Conservation (phyloP, 805 yeast genomes). For the Ogataea pini region DNA sequence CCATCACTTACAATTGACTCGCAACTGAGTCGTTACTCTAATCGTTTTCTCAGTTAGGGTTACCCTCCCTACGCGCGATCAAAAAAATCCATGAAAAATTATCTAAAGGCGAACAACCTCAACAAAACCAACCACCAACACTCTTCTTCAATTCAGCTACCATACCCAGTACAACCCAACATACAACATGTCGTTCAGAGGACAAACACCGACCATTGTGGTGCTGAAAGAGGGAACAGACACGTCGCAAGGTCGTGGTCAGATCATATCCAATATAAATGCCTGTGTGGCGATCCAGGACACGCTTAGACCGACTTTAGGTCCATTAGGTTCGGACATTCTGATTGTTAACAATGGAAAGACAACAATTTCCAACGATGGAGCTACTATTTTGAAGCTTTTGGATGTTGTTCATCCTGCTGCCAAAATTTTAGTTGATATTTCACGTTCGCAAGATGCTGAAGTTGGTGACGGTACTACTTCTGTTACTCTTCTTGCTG, state of each 20-base stretch:
- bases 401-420: constrained; percentile 98
- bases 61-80: constrained; percentile 6
- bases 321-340: constrained; percentile 97
- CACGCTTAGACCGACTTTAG: constrained; percentile 89
- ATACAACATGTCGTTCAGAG: constrained; percentile 73
- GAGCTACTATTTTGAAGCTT: constrained; percentile 91
- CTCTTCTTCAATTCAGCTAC: not conserved
- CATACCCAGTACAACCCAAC: not conserved
- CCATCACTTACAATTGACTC: too few species aligned
- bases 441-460: constrained; percentile 94
- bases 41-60: not conserved
- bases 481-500: constrained; percentile 90
- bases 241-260: constrained; percentile 94
- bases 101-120: constrained; percentile 4
- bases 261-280: constrained; percentile 90
- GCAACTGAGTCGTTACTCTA: too few species aligned
- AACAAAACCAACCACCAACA: not conserved
- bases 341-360: constrained; percentile 82
- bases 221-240: constrained; percentile 98
- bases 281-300: constrained; percentile 98
- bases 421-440: constrained; percentile 91
- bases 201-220: constrained; percentile 93
- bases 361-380: constrained; percentile 96
- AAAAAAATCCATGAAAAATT: constrained; percentile 3
- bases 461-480: constrained; percentile 99